A percentile compares a stretch with the other conserved stretches of the same genome.
phyloP scores from a whole-genome alignment of 31 red algal species.

The Porphyra umbilicalis region DNA sequence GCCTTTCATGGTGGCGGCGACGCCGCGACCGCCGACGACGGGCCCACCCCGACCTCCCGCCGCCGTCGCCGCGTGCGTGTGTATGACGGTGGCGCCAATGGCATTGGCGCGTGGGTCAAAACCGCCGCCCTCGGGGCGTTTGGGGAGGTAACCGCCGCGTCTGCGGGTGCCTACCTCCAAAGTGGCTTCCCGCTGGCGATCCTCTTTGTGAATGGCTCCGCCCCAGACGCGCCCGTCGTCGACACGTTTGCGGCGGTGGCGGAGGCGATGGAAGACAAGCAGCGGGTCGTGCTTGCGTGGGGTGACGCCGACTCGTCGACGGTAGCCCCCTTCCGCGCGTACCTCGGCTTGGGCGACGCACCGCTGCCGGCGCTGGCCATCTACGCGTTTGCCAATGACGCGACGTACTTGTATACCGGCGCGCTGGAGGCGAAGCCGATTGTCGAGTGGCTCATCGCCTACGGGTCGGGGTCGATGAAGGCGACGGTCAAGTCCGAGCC shows the following conservation, averaged over 20 bases:
- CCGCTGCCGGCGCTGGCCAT: conserved; percentile 49
- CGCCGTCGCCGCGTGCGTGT: conserved; percentile 18
- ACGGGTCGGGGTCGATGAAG: conserved; percentile 45
- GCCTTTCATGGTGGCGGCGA: too few species aligned
- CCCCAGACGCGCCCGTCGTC: conserved; percentile 43
- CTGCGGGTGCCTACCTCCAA: conserved; percentile 59
- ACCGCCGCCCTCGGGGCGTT: conserved; percentile 33
- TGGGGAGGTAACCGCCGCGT: conserved; percentile 55
- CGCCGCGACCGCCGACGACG: conserved; percentile 19
- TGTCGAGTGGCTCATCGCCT: conserved; percentile 31
- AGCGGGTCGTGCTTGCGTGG: conserved; percentile 42
- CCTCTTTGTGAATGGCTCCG: conserved; percentile 62
- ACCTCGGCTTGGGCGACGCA: conserved; percentile 58
- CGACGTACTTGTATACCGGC: conserved; percentile 71
- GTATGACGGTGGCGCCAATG: conserved; percentile 35
- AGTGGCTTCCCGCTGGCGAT: conserved; percentile 64
- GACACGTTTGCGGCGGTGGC: conserved; percentile 41
- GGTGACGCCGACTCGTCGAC: conserved; percentile 42
- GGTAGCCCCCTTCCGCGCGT: conserved; percentile 31
- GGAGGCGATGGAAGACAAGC: neutral
- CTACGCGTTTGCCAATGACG: conserved; percentile 68
- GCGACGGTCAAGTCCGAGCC: conserved; percentile 61
- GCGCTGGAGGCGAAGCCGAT: conserved; percentile 37
- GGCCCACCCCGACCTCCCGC: too few species aligned
- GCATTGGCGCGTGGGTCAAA: conserved; percentile 30